These are phyloP conservation scores for Colletotrichum tamarilloi DNA, from an alignment of 2,329 filamentous ascomycete species.

Conservation along the genomic window DNA sequence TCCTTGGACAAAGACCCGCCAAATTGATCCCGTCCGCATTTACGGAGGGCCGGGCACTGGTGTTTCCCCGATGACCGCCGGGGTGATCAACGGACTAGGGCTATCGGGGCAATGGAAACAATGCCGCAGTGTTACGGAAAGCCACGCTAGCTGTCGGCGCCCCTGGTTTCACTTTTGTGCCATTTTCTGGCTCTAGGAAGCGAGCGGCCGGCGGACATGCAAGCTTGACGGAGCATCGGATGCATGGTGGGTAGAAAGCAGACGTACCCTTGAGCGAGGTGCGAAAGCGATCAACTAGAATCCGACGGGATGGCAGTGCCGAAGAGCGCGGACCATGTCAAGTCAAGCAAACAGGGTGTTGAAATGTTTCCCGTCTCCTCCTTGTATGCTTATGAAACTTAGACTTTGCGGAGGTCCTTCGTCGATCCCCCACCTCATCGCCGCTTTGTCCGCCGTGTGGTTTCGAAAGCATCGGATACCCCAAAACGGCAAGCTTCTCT, in stretches of 20 bases:
- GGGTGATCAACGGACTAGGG: background rate
- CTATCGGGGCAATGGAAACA: background rate
- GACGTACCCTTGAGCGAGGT: background rate
- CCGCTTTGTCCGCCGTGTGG: background rate
- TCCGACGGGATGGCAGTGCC: background rate
- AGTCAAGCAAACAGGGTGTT: background rate
- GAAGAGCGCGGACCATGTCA: background rate
- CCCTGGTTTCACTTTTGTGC: background rate
- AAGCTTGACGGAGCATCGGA: background rate
- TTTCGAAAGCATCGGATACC: constrained; percentile 22
- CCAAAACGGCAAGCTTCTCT: background rate
- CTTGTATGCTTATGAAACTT: constrained; percentile 2
- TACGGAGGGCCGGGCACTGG: background rate
- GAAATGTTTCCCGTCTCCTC: background rate
- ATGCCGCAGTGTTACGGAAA: background rate
- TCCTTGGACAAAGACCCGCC: no score
- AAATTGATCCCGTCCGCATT: background rate
- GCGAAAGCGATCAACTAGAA: background rate
- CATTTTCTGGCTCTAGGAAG: background rate
- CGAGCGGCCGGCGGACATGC: no score
- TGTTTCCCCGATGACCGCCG: background rate
- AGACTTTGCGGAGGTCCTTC: background rate
- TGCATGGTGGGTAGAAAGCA: background rate
- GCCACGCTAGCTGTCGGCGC: no score
- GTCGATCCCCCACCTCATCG: background rate